Percentiles rank a stretch among this genome's conserved stretches.
These are phyloP conservation scores for Rhodotorula babjevae DNA, from an alignment of 768 basidiomycete genomes.

Conservation along the genomic window DNA sequence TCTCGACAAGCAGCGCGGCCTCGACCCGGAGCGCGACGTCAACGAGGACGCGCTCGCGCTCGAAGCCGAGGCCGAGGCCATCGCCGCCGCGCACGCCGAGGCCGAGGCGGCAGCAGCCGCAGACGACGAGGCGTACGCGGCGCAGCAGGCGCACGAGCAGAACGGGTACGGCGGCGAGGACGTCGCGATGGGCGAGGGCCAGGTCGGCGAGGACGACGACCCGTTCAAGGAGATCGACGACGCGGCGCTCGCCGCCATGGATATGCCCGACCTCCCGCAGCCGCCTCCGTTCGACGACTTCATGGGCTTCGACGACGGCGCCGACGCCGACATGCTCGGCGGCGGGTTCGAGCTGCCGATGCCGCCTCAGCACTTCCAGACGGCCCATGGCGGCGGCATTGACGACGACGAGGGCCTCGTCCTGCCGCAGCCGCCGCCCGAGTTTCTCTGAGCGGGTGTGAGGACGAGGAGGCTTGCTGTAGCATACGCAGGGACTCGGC, in stretches of 20 bases:
- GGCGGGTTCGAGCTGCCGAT: slow-evolving; percentile 1
- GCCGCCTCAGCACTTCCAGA: background rate
- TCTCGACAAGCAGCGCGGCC: slow-evolving; percentile 27
- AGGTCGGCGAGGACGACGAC: background rate
- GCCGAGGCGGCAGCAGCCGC: background rate
- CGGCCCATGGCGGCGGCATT: background rate
- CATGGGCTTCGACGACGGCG: background rate
- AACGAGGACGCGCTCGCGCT: slow-evolving; percentile 6
- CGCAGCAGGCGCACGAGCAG: background rate
- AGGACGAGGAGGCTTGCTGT: background rate
- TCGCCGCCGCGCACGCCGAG: background rate
- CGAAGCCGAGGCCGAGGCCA: background rate
- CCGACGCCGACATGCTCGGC: background rate
- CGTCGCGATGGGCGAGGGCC: background rate
- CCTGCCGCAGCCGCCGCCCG: background rate
- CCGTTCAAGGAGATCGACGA: slow-evolving; percentile 9
- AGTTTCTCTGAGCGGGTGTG: background rate
- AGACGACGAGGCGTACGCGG: background rate
- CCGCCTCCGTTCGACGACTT: background rate
- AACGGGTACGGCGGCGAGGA: background rate
- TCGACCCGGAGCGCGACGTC: background rate
- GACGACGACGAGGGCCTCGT: background rate
- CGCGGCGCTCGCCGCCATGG: slow-evolving; percentile 4
- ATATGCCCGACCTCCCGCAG: background rate
- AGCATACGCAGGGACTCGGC: background rate